Evolutionary conservation across 208 protist genomes (phyloP), one percentile per base, ranked within the genome.

Genomic region (Perkinsela sp.): DNA sequence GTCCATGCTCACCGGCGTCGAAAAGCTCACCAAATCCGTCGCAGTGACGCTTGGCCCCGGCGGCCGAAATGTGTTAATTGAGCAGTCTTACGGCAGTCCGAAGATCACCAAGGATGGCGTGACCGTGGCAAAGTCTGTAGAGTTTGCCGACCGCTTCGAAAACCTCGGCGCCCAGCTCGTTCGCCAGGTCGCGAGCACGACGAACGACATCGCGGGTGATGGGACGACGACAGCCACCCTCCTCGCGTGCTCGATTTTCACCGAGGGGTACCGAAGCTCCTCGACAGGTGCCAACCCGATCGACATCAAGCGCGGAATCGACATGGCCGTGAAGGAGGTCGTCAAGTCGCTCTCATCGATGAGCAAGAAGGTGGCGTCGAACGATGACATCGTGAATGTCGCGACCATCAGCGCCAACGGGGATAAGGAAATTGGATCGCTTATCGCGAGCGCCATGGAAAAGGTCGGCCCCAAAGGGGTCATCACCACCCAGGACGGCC

Each of bases 71-170:
- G 95, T 98, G 29, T 91, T 98, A 32, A 93, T 99, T 48, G 95
- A 98, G 73, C 94, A 98, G 77, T 70, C 82, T 66, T 99, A 94
- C 76, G 94, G 93, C 68, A 71, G 83, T 28, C 96, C 96, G 65
- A 95, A 97, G 74, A 98, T 99, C 80, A 99, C 97, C 32, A 99
- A 99, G 87, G 96, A 99, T 73, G 97, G 97, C 80, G 96, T 99
- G 48, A 98, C 96, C 29, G 97, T 99, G 28, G 97, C 96, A 22
- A 96, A 96, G 76, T 74, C 86, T 48, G 94, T 99, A 70, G 93
- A 98, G 74, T 97, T 99, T 73, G 77, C 88, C 75, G 93, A 98
- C 80, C 83, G 75, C 69, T 93, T 86, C 66, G 83, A 97, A 78
- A 98, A 99, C 89, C 83, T 99, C 75, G 97, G 96, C 75, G 96